phyloP scores from a whole-genome alignment of 306 rosid genomes.

The Arachis stenosperma region DNA sequence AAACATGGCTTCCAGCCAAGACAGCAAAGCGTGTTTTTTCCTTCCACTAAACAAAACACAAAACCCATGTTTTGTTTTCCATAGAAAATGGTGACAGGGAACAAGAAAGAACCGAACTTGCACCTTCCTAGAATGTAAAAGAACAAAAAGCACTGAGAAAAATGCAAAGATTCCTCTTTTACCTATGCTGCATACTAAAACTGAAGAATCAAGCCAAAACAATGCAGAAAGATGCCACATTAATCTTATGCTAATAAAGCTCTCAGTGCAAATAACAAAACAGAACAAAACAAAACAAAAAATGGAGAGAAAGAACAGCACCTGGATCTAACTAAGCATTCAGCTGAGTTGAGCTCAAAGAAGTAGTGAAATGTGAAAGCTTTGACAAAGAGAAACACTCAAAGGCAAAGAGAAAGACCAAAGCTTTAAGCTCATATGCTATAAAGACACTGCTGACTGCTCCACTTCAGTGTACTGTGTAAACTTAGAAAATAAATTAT shows the following conservation, averaged over 20 bases:
- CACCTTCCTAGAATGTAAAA: neutral
- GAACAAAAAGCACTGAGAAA: neutral
- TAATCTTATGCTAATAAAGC: slow-evolving; percentile 19
- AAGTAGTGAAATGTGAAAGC: neutral
- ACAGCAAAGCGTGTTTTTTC: slow-evolving; percentile 15
- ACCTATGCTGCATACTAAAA: neutral
- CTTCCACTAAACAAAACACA: slow-evolving; percentile 17
- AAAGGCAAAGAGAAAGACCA: neutral
- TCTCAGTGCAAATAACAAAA: slow-evolving; percentile 21
- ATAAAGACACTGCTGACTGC: neutral
- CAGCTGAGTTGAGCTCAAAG: neutral
- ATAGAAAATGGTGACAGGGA: slow-evolving; percentile 4
- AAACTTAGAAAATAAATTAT: no score
- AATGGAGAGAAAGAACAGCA: neutral
- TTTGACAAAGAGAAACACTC: neutral
- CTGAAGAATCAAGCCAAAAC: slow-evolving; percentile 23
- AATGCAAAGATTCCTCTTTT: neutral
- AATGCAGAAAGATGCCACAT: slow-evolving; percentile 33
- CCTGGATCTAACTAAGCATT: neutral
- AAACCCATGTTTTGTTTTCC: slow-evolving; percentile 31
- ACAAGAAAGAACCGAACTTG: slow-evolving; percentile 37
- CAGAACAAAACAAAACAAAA: neutral
- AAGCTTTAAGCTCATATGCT: neutral
- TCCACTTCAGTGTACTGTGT: neutral
- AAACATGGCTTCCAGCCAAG: slow-evolving; percentile 8